Conservation (phyloP, 106 monocot species). For the Acorus gramineus region DNA sequence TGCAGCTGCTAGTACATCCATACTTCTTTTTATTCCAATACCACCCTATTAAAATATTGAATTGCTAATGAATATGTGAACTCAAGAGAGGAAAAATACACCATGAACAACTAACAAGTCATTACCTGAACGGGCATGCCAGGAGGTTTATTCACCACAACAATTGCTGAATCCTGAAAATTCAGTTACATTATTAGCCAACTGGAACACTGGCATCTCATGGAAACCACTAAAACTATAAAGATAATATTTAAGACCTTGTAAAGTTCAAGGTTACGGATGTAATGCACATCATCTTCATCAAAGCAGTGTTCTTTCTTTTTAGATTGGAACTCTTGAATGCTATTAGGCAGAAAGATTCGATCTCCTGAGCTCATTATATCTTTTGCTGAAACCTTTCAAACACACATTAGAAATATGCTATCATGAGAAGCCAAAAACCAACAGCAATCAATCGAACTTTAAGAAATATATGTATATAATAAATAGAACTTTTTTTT, state of each 20-base stretch:
- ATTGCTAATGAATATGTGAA: conserved; percentile 3
- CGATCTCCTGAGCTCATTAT: conserved; percentile 58
- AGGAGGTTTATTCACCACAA: conserved; percentile 79
- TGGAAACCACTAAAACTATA: neutral
- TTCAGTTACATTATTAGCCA: conserved; percentile 1
- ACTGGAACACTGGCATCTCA: neutral
- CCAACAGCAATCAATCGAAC: too few species aligned
- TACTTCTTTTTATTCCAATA: conserved; percentile 63
- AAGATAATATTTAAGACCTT: conserved; percentile 33
- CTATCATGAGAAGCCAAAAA: neutral
- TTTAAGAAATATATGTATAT: too few species aligned
- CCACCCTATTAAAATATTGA: conserved; percentile 49
- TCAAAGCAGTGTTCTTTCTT: conserved; percentile 12
- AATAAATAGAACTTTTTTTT: too few species aligned
- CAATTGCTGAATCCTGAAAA: conserved; percentile 58
- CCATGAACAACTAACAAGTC: neutral
- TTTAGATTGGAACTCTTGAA: conserved; percentile 22
- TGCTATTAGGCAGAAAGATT: conserved; percentile 49
- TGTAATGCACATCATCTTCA: conserved; percentile 44
- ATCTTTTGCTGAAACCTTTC: conserved; percentile 77
- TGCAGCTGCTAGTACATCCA: conserved; percentile 49
- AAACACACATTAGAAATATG: conserved; percentile 5
- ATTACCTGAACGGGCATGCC: conserved; percentile 85
- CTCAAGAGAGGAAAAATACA: neutral
- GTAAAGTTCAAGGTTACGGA: conserved; percentile 61